Evolutionary conservation across 805 yeast genomes (phyloP), one percentile per base, ranked within the genome.

Genomic region (Jamesozyma spencerorum): DNA sequence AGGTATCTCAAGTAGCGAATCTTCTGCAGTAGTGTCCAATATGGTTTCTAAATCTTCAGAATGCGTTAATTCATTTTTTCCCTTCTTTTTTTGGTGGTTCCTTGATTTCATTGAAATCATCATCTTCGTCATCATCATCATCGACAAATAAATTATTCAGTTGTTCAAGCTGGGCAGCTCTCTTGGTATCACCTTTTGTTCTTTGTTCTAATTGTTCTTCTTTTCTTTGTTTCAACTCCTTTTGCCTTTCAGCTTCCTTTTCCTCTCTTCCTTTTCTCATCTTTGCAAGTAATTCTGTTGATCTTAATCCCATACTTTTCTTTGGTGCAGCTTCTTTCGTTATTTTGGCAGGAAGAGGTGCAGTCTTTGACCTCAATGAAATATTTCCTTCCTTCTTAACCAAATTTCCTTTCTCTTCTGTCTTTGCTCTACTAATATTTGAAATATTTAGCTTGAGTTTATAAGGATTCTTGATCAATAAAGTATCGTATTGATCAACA

Each of bases 11-110:
- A 58, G 20, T 3, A 57, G 37, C 4, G 63, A 57, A 18, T 56
- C 64, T 24, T 60, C 63, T 1, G 54, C 57, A 2, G 64, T 58
- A 1, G 63, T 60, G 14, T 60, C 59, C 3, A 60, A 42, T 18
- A 60, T 40, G 6, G 55, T 56, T 39, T 54, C 62, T 20, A 59
- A 40, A 14, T 51, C 59, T 18, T 47, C 39, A 3, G 36, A 40
- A 18, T 32, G 17, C 14, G 28, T 37, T 8, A 36, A 31, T 28
- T 31, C 24, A n/a, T 19, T 27, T 13, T 22, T 17, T 17, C 18
- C 31, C 11, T 41, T 26, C 22, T 22, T 32, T 35, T 34, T n/a
- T 34, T 18, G 18, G 19, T 4, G 34, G 30, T 15, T 34, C 30
- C 4, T 13, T 30, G 6, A 7, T 22, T 3, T 8, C 36, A 15